phyloP scores from a whole-genome alignment of 2,329 filamentous ascomycete genomes.

The Botrytis squamosa region DNA sequence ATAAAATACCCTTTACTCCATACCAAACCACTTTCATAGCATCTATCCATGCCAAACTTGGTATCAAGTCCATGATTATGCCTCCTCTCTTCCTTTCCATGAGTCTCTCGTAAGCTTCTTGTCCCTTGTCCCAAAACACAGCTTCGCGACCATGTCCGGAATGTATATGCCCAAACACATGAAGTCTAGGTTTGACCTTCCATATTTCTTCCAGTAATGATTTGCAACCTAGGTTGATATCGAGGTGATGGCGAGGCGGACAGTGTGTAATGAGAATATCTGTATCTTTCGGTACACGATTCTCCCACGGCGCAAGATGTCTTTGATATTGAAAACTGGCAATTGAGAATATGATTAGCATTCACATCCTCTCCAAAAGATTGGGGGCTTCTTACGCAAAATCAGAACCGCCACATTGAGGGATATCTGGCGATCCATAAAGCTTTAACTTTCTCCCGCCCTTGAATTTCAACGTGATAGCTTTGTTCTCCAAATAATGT shows the following conservation, averaged over 20 bases:
- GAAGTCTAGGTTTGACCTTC: constrained; percentile 57
- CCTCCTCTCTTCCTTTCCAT: constrained; percentile 38
- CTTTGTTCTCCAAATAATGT: constrained; percentile 72
- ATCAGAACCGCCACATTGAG: constrained; percentile 66
- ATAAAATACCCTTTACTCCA: constrained; percentile 55
- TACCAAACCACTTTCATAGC: constrained; percentile 50
- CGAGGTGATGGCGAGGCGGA: constrained; percentile 57
- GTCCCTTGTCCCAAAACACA: constrained; percentile 61
- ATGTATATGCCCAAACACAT: constrained; percentile 69
- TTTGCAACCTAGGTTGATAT: constrained; percentile 56
- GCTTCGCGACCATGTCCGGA: constrained; percentile 57
- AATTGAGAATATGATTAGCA: constrained; percentile 13
- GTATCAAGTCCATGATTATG: constrained; percentile 38
- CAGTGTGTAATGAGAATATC: constrained; percentile 67
- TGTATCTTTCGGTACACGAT: constrained; percentile 56
- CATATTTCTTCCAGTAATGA: constrained; percentile 57
- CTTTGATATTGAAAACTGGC: constrained; percentile 58
- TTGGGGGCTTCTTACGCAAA: constrained; percentile 52
- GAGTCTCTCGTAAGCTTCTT: constrained; percentile 42
- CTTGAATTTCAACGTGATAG: constrained; percentile 61
- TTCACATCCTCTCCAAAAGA: neutral
- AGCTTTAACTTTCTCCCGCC: constrained; percentile 62
- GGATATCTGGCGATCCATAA: constrained; percentile 81
- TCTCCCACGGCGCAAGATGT: constrained; percentile 57
- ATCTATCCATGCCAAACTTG: constrained; percentile 48